These are phyloP conservation scores for Phyllosticta citriasiana DNA, from an alignment of 2,329 filamentous ascomycete genomes.

Conservation along the genomic window DNA sequence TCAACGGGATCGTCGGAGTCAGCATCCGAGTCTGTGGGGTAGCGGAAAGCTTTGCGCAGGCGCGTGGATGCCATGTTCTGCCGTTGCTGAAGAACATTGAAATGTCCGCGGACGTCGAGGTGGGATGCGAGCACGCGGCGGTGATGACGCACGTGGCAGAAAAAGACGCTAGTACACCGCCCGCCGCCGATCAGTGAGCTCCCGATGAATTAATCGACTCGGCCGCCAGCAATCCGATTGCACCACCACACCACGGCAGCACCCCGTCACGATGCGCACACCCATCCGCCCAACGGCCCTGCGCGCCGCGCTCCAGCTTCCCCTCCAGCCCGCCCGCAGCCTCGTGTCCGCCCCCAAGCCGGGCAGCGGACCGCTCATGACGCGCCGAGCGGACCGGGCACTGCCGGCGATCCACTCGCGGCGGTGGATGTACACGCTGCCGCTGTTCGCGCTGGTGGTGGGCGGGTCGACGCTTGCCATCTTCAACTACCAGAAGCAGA, in stretches of 20 bases:
- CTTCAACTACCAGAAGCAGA: constrained; percentile 98
- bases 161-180: not conserved
- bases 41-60: constrained; percentile 67
- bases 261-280: not conserved
- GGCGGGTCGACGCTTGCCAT: constrained; percentile 68
- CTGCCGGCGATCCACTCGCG: constrained; percentile 7
- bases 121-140: no score
- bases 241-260: not conserved
- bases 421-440: constrained; percentile 45
- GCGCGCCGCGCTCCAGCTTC: not conserved
- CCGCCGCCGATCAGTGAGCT: constrained; percentile 5
- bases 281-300: not conserved
- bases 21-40: constrained; percentile 52
- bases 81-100: not conserved
- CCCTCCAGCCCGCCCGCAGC: not conserved
- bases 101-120: not conserved
- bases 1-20: constrained; percentile 49
- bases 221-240: not conserved
- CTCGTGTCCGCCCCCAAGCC: constrained; percentile 12
- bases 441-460: constrained; percentile 68
- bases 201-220: not conserved
- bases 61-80: constrained; percentile 45
- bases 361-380: constrained; percentile 9
- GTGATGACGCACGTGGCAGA: constrained; percentile 6
- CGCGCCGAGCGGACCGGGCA: constrained; percentile 11